Percentiles rank a stretch among this genome's conserved stretches.
Evolutionary conservation across 1,139 yeast genomes (phyloP).

Genomic region (Kodamaea ohmeri): DNA sequence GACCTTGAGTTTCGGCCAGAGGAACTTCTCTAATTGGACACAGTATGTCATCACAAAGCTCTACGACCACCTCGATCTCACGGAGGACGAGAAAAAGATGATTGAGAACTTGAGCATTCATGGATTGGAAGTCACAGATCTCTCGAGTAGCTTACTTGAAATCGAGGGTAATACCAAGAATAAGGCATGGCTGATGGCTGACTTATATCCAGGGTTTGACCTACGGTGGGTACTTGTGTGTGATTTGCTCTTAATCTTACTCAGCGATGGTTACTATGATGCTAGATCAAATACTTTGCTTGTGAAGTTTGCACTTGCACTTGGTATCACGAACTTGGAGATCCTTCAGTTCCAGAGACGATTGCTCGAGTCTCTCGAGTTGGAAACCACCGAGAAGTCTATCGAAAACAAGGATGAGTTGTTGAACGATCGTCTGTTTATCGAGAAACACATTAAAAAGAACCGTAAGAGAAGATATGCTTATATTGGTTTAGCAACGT

Average conservation of each 20-base stretch:
- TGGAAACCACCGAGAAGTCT: slow-evolving; percentile 62
- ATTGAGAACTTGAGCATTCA: slow-evolving; percentile 83
- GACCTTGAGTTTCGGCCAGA: slow-evolving; percentile 66
- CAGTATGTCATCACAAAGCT: slow-evolving; percentile 66
- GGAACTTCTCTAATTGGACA: slow-evolving; percentile 84
- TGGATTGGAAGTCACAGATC: slow-evolving; percentile 73
- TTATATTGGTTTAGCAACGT: slow-evolving; percentile 90
- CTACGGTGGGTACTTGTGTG: slow-evolving; percentile 92
- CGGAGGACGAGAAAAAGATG: slow-evolving; percentile 77
- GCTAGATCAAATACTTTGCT: slow-evolving; percentile 80
- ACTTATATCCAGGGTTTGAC: slow-evolving; percentile 51
- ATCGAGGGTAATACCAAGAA: slow-evolving; percentile 15
- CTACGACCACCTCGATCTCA: slow-evolving; percentile 77
- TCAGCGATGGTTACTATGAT: slow-evolving; percentile 87
- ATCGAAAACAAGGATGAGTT: slow-evolving; percentile 61
- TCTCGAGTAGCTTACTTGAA: slow-evolving; percentile 52
- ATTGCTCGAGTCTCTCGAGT: slow-evolving; percentile 83
- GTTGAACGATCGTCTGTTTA: slow-evolving; percentile 70
- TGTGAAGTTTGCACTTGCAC: slow-evolving; percentile 57
- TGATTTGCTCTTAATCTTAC: slow-evolving; percentile 75
- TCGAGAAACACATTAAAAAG: slow-evolving; percentile 65
- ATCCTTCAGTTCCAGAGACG: slow-evolving; percentile 86
- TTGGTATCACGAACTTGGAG: slow-evolving; percentile 62
- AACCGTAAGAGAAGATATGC: slow-evolving; percentile 69
- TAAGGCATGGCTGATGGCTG: slow-evolving; percentile 12